Percentiles rank a stretch among this genome's conserved stretches.
Evolutionary conservation across 345 rosid genomes (phyloP).

Genomic region (Eucalyptus victrix): DNA sequence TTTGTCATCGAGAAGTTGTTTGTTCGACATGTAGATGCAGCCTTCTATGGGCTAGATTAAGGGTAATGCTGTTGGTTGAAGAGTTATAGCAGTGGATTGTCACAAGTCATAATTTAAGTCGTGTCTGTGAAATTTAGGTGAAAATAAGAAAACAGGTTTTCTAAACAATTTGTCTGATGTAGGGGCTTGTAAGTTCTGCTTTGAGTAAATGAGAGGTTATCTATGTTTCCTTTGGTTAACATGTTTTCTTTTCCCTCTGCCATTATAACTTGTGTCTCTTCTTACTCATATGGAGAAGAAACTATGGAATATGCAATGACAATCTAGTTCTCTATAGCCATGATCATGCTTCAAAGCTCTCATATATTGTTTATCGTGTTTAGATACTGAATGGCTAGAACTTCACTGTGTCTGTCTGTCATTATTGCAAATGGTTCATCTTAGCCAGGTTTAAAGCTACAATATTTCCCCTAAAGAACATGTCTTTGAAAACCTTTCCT

Average conservation of each 20-base stretch:
- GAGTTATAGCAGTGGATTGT: background rate
- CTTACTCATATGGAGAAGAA: background rate
- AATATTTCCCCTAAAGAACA: background rate
- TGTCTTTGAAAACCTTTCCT: background rate
- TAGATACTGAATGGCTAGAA: background rate
- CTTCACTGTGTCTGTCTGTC: background rate
- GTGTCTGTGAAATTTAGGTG: background rate
- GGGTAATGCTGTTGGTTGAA: background rate
- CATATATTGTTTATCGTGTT: background rate
- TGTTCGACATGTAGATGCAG: background rate
- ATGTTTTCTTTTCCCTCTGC: background rate
- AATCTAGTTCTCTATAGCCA: background rate
- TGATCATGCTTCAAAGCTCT: background rate
- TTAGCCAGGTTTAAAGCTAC: background rate
- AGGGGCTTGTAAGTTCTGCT: background rate
- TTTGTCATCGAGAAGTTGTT: background rate
- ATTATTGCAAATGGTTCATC: background rate
- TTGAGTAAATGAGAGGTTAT: background rate
- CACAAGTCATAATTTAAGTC: background rate
- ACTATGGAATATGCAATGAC: background rate
- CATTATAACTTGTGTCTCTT: background rate
- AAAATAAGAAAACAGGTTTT: background rate
- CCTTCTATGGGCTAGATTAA: background rate
- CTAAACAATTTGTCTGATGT: background rate
- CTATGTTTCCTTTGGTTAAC: background rate